Evolutionary conservation across 371 early-diverging fungal genomes (phyloP).

Genomic region (Choanephora cucurbitarum): DNA sequence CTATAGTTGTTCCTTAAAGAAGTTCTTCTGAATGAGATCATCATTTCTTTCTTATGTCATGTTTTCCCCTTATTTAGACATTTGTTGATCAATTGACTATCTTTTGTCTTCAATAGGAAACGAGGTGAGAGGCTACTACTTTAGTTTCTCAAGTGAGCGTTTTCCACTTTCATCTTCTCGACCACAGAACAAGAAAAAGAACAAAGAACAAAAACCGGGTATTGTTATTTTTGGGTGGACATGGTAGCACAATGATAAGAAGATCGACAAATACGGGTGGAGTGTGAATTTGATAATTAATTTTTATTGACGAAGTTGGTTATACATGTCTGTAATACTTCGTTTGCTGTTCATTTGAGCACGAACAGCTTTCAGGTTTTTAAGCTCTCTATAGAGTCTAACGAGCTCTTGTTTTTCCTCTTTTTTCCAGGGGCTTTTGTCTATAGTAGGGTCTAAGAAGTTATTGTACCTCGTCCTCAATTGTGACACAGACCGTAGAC

Average conservation of each 20-base stretch:
- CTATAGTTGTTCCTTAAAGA: background rate
- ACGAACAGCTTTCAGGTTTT: conserved; percentile 11
- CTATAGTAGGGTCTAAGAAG: conserved; percentile 30
- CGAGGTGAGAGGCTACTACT: no score
- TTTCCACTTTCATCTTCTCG: no score
- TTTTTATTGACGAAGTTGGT: conserved; percentile 6
- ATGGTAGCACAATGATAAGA: background rate
- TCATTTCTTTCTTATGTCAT: conserved; percentile 8
- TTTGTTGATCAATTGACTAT: no score
- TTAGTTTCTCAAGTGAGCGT: no score
- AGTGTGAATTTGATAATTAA: background rate
- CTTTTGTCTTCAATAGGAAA: no score
- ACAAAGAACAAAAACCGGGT: no score
- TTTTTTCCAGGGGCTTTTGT: conserved; percentile 41
- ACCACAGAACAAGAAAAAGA: no score
- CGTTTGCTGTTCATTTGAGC: conserved; percentile 17
- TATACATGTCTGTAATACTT: conserved; percentile 18
- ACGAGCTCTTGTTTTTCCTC: conserved; percentile 25
- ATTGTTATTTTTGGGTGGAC: no score
- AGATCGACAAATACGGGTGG: background rate
- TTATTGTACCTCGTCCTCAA: conserved; percentile 30
- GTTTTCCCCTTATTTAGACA: conserved; percentile 4
- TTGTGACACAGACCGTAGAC: conserved; percentile 12
- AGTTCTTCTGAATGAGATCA: conserved; percentile 7
- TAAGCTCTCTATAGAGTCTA: conserved; percentile 8